Evolutionary conservation across 805 yeast species (phyloP).

Genomic region (Candida alai): DNA sequence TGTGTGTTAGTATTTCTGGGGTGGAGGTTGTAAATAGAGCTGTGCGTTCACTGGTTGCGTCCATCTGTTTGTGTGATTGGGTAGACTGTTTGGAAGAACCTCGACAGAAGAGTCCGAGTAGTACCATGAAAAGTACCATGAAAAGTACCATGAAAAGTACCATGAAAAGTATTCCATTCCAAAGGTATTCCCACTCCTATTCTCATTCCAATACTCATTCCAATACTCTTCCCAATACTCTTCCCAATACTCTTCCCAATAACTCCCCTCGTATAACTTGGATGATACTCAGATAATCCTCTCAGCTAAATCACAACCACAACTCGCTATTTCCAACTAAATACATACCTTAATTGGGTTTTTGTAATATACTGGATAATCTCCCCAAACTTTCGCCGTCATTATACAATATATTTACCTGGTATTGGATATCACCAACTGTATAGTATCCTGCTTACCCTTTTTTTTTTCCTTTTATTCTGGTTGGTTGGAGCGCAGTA

Average conservation of each 20-base stretch:
- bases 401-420: constrained; percentile 12
- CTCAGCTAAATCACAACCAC: background rate
- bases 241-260: too few relatives aligned
- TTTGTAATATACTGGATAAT: constrained; percentile 55
- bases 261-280: too few relatives aligned
- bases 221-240: too few relatives aligned
- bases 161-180: too few relatives aligned
- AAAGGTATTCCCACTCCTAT: too few relatives aligned
- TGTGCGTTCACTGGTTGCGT: background rate
- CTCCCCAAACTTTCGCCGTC: constrained; percentile 39
- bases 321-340: background rate
- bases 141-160: too few relatives aligned
- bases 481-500: too few relatives aligned
- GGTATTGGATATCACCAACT: constrained; percentile 10
- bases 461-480: constrained; percentile 1
- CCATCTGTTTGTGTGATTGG: background rate
- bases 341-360: constrained; percentile 61
- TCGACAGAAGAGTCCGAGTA: background rate
- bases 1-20: constrained; percentile 7
- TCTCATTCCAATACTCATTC: too few relatives aligned
- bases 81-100: background rate
- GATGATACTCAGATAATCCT: background rate
- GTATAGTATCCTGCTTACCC: background rate
- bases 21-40: constrained; percentile 1
- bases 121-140: background rate